phyloP scores from a whole-genome alignment of 179 eudicot genomes.

The Silene coronaria region DNA sequence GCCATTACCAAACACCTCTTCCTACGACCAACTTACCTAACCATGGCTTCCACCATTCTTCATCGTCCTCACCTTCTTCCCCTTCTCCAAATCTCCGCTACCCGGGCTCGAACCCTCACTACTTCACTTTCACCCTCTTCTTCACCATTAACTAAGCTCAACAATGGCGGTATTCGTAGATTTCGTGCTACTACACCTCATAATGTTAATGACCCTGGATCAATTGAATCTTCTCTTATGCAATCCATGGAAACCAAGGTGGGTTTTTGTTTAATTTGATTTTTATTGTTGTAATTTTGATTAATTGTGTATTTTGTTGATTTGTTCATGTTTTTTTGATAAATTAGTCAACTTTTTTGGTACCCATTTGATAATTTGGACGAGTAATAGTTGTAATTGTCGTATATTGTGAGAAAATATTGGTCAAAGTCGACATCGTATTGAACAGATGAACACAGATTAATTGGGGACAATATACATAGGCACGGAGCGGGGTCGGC shows the following conservation, averaged over 20 bases:
- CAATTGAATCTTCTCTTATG: slow-evolving; percentile 56
- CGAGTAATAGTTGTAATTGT: background rate
- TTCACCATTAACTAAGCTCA: background rate
- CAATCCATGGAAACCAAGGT: slow-evolving; percentile 59
- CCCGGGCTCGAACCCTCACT: background rate
- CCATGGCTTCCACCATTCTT: background rate
- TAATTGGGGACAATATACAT: background rate
- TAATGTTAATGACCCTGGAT: slow-evolving; percentile 41
- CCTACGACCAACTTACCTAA: background rate
- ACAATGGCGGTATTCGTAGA: slow-evolving; percentile 12
- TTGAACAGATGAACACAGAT: too few species aligned
- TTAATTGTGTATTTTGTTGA: background rate
- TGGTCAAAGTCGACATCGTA: background rate
- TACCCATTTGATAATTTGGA: background rate
- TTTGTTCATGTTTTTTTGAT: background rate
- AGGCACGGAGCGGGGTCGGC: too few species aligned
- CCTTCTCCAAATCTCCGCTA: background rate
- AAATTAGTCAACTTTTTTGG: slow-evolving; percentile 1
- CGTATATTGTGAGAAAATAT: background rate
- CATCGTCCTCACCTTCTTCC: slow-evolving; percentile 1
- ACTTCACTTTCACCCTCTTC: background rate
- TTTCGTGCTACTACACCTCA: slow-evolving; percentile 25
- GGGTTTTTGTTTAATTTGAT: background rate
- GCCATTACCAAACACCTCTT: background rate
- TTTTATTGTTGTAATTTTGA: too few species aligned